A percentile compares a stretch with the other conserved stretches of the same genome.
Evolutionary conservation across 148 eudicot genomes (phyloP).

Genomic region (Cornus florida): DNA sequence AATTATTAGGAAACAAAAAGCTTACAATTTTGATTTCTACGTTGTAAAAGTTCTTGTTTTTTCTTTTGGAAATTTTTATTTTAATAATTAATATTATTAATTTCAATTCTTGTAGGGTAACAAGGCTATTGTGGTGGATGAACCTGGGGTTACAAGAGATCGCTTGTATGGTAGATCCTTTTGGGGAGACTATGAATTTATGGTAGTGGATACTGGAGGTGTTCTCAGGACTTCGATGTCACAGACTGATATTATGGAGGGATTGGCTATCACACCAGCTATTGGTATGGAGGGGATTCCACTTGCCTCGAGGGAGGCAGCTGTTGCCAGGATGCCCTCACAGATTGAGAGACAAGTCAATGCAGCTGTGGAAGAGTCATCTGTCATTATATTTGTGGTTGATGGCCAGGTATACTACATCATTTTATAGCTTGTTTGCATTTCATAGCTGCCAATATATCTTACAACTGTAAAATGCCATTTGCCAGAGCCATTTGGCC

Average conservation of each 20-base stretch:
- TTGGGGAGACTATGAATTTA: conserved; percentile 87
- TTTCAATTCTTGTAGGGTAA: conserved; percentile 58
- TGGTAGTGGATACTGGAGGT: conserved; percentile 96
- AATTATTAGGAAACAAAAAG: not conserved
- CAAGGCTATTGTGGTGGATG: conserved; percentile 95
- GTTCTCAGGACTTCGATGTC: conserved; percentile 77
- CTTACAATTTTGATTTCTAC: not conserved
- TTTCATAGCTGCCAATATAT: not conserved
- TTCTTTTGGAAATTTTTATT: not conserved
- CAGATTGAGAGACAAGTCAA: conserved; percentile 94
- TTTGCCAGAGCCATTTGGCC: no score
- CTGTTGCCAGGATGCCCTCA: conserved; percentile 96
- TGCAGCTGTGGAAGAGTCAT: conserved; percentile 86
- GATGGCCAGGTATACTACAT: conserved; percentile 88
- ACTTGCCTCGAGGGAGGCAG: conserved; percentile 83
- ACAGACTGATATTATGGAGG: conserved; percentile 74
- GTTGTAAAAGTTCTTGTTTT: not conserved
- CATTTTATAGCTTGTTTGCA: not conserved
- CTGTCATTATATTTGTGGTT: conserved; percentile 87
- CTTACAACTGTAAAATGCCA: not conserved
- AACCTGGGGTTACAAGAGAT: conserved; percentile 98
- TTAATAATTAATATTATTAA: not conserved
- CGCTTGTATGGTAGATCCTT: conserved; percentile 91
- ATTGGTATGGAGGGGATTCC: conserved; percentile 99
- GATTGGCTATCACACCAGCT: conserved; percentile 80